Percentiles rank a stretch among this genome's conserved stretches.
Conservation (phyloP, 352 stramenopile genomes). For the Pythium graminicola region DNA sequence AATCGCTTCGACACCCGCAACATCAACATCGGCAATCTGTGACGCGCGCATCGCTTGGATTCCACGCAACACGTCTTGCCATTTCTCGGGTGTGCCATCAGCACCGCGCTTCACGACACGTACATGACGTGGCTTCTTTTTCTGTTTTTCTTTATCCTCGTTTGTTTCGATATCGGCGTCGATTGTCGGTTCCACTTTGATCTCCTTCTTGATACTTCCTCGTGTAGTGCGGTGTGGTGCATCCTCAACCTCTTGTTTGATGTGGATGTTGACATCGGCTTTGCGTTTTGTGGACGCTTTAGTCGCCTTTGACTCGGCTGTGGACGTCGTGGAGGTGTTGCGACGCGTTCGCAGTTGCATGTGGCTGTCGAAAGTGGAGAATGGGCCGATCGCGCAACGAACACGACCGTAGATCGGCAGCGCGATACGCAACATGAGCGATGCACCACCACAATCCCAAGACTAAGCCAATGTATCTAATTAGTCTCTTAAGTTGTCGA, state of each 20-base stretch:
- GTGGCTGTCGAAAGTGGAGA: neutral
- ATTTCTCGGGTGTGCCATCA: slow-evolving; percentile 32
- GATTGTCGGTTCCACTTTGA: neutral
- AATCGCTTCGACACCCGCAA: slow-evolving; percentile 58
- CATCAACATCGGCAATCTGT: slow-evolving; percentile 64
- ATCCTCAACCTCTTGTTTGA: slow-evolving; percentile 14
- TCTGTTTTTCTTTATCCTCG: neutral
- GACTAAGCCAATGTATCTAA: neutral
- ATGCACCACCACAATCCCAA: slow-evolving; percentile 20
- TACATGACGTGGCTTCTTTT: slow-evolving; percentile 6
- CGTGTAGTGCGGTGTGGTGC: slow-evolving; percentile 2
- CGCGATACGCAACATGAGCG: slow-evolving; percentile 3
- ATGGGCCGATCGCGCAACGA: slow-evolving; percentile 3
- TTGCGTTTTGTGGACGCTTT: neutral
- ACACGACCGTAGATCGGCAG: slow-evolving; percentile 19
- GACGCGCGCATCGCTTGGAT: slow-evolving; percentile 67
- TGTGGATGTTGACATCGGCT: neutral
- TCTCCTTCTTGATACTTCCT: slow-evolving; percentile 14
- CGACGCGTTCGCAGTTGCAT: slow-evolving; percentile 38
- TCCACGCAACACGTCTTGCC: slow-evolving; percentile 47
- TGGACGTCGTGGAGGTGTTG: slow-evolving; percentile 5
- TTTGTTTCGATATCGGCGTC: too few species aligned
- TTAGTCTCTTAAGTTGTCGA: too few species aligned
- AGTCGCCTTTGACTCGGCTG: slow-evolving; percentile 4
- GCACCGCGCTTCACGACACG: slow-evolving; percentile 13